phyloP scores from a whole-genome alignment of 768 basidiomycete species.

The Boletellus sp. region DNA sequence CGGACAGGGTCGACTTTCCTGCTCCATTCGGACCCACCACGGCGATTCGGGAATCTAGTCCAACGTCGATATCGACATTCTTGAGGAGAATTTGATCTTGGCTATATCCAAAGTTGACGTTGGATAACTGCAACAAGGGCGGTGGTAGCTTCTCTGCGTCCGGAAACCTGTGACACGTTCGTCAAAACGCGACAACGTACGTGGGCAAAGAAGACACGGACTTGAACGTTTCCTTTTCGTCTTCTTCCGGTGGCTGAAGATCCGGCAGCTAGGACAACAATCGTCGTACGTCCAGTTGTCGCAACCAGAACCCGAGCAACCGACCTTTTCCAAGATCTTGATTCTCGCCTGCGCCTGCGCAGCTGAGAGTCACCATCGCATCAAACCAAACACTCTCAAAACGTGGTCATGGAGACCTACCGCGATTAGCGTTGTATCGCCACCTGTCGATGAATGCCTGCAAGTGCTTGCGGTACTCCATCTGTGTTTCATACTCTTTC shows the following conservation, averaged over 20 bases:
- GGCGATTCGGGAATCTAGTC: slow-evolving; percentile 91
- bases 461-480: slow-evolving; percentile 91
- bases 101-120: slow-evolving; percentile 86
- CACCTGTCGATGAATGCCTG: slow-evolving; percentile 98
- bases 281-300: not conserved
- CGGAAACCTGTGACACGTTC: slow-evolving; percentile 59
- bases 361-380: slow-evolving; percentile 40
- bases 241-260: slow-evolving; percentile 86
- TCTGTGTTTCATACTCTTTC: slow-evolving; percentile 95
- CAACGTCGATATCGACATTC: slow-evolving; percentile 83
- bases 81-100: slow-evolving; percentile 73
- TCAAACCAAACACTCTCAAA: slow-evolving; percentile 1
- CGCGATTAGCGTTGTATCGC: slow-evolving; percentile 96
- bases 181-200: not conserved
- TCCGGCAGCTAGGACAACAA: slow-evolving; percentile 67
- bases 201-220: slow-evolving; percentile 27
- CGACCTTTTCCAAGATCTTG: slow-evolving; percentile 70
- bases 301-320: not conserved
- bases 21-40: slow-evolving; percentile 94
- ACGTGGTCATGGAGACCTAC: slow-evolving; percentile 32
- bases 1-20: slow-evolving; percentile 92
- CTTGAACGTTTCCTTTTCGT: slow-evolving; percentile 93
- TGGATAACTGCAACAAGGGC: slow-evolving; percentile 87
- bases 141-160: slow-evolving; percentile 98
- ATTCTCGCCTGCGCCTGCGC: slow-evolving; percentile 85